phyloP scores from a whole-genome alignment of 2,329 filamentous ascomycete species.

The Fusarium fracticaudum region DNA sequence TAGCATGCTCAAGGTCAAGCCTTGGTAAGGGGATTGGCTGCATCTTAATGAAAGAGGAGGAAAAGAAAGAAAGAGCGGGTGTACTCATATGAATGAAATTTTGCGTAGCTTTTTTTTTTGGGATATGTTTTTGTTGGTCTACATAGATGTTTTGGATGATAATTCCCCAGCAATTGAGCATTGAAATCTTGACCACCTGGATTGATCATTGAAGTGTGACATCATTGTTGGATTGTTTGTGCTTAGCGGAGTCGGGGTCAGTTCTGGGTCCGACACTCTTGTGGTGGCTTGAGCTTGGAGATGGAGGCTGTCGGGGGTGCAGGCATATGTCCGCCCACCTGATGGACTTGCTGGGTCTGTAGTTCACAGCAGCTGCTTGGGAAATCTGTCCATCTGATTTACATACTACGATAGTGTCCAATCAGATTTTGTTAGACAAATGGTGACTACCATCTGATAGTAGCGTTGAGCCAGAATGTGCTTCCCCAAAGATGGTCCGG shows the following conservation, averaged over 20 bases:
- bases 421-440: not conserved
- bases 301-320: not conserved
- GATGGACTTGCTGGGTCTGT: not conserved
- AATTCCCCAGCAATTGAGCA: conserved; percentile 22
- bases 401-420: rapidly evolving
- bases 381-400: rapidly evolving
- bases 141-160: conserved; percentile 23
- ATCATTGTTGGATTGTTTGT: not conserved
- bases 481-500: rapidly evolving
- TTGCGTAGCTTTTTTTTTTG: conserved; percentile 14
- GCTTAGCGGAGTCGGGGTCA: not conserved
- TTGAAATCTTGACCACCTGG: not conserved
- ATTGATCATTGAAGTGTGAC: not conserved
- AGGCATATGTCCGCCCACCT: not conserved
- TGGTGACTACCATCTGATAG: not conserved
- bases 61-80: not conserved
- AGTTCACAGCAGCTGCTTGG: not conserved
- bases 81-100: conserved; percentile 24
- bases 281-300: not conserved
- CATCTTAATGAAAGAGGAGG: not conserved
- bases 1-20: conserved; percentile 83
- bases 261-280: not conserved
- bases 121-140: conserved; percentile 6
- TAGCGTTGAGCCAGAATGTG: not conserved
- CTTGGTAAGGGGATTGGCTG: conserved; percentile 58